A percentile compares a stretch with the other conserved stretches of the same genome.
Evolutionary conservation across 805 yeast genomes (phyloP).

Genomic region (Metschnikowia amazonensis): DNA sequence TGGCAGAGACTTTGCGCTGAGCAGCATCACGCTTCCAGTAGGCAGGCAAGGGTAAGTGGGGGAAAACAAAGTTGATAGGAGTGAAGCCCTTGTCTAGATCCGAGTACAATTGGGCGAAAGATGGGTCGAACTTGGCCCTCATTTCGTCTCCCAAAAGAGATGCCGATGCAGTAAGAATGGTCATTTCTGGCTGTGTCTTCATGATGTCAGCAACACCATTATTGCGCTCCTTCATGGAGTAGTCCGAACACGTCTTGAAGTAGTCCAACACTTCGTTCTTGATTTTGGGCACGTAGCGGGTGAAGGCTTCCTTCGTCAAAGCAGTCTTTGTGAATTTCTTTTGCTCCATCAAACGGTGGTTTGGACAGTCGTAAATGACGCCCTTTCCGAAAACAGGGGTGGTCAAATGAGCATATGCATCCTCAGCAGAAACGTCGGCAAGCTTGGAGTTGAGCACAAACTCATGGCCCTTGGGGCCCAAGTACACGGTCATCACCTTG

Average conservation of each 20-base stretch:
- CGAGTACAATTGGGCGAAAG: conserved; percentile 79
- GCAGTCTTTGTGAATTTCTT: conserved; percentile 94
- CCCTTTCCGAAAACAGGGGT: conserved; percentile 99
- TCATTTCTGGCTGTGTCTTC: conserved; percentile 88
- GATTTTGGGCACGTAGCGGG: conserved; percentile 82
- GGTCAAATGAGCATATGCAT: conserved; percentile 92
- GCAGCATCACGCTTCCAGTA: conserved; percentile 86
- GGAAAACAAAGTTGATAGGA: conserved; percentile 93
- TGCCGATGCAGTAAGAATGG: conserved; percentile 94
- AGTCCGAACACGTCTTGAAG: conserved; percentile 51
- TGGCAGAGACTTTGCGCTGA: conserved; percentile 70
- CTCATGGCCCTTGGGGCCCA: conserved; percentile 98
- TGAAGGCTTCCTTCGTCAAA: conserved; percentile 79
- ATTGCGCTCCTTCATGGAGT: conserved; percentile 34
- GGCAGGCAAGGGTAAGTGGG: conserved; percentile 83
- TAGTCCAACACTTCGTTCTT: conserved; percentile 71
- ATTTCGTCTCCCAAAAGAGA: conserved; percentile 87
- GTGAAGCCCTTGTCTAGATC: conserved; percentile 97
- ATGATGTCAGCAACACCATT: conserved; percentile 62
- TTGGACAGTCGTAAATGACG: conserved; percentile 95
- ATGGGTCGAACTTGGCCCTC: conserved; percentile 75
- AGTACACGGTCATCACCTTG: conserved; percentile 87
- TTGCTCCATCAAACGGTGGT: conserved; percentile 92
- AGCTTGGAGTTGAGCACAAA: conserved; percentile 88
- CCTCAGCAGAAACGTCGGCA: conserved; percentile 91